These are phyloP conservation scores for Parasitella parasitica DNA, from an alignment of 371 early-diverging fungal genomes.

Conservation along the genomic window DNA sequence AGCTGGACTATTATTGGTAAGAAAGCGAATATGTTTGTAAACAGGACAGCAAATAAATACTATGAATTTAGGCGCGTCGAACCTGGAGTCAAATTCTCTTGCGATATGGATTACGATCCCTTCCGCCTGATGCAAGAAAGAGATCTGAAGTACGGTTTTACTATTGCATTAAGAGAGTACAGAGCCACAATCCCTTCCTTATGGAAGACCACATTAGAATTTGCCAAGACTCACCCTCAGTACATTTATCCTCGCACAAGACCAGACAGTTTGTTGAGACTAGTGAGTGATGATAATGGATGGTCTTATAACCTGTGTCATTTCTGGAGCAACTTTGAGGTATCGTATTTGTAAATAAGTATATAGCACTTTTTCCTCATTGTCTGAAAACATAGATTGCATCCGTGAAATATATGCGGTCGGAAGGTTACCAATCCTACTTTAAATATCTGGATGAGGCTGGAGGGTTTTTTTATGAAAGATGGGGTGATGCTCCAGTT, in stretches of 20 bases:
- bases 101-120: conserved; percentile 90
- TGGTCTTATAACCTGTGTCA: conserved; percentile 65
- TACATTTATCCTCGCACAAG: conserved; percentile 45
- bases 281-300: conserved; percentile 41
- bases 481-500: conserved; percentile 96
- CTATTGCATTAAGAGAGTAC: conserved; percentile 79
- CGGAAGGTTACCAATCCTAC: conserved; percentile 70
- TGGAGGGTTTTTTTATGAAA: conserved; percentile 93
- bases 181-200: conserved; percentile 82
- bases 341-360: too few relatives aligned
- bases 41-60: conserved; percentile 60
- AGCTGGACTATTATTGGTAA: conserved; percentile 93
- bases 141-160: conserved; percentile 80
- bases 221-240: conserved; percentile 50
- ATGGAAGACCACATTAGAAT: conserved; percentile 70
- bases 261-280: conserved; percentile 35
- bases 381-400: conserved; percentile 42
- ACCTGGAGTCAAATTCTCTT: conserved; percentile 88
- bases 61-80: conserved; percentile 91
- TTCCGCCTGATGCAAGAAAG: conserved; percentile 79
- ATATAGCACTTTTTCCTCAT: too few relatives aligned
- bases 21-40: conserved; percentile 10
- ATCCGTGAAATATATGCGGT: conserved; percentile 61
- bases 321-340: conserved; percentile 68
- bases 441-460: conserved; percentile 77